Evolutionary conservation across 345 rosid genomes (phyloP).

Genomic region (Eucalyptus curtisii): DNA sequence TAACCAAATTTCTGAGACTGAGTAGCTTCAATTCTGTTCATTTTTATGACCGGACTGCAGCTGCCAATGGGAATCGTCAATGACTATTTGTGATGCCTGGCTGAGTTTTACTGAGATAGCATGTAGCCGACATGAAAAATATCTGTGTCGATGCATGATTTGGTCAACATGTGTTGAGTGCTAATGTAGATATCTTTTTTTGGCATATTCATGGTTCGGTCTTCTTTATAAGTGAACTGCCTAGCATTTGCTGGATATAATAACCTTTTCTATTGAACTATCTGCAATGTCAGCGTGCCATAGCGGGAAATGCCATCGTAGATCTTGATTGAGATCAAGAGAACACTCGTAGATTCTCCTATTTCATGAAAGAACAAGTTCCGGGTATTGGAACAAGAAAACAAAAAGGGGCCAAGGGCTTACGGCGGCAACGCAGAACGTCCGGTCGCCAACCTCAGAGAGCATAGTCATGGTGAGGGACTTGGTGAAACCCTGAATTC

Average conservation of each 20-base stretch:
- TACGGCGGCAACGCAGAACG: constrained; percentile 90
- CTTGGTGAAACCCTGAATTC: constrained; percentile 75
- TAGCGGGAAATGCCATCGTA: background rate
- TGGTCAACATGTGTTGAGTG: background rate
- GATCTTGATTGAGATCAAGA: background rate
- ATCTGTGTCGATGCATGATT: background rate
- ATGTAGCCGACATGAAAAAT: background rate
- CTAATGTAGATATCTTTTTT: background rate
- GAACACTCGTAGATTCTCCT: background rate
- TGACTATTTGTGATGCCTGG: background rate
- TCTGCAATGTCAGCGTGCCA: background rate
- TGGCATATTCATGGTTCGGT: background rate
- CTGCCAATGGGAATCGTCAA: background rate
- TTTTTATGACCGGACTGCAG: background rate
- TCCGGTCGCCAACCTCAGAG: constrained; percentile 96
- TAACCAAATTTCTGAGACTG: background rate
- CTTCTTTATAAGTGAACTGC: background rate
- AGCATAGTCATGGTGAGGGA: constrained; percentile 88
- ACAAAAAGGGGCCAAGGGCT: background rate
- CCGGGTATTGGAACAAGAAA: background rate
- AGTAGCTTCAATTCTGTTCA: background rate
- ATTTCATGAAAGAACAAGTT: background rate
- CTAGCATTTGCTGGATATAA: background rate
- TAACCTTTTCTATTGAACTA: background rate
- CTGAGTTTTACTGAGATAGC: background rate